A percentile compares a stretch with the other conserved stretches of the same genome.
These are phyloP conservation scores for Plasmodium cynomolgi DNA, from an alignment of 169 alveolate genomes.

Conservation along the genomic window DNA sequence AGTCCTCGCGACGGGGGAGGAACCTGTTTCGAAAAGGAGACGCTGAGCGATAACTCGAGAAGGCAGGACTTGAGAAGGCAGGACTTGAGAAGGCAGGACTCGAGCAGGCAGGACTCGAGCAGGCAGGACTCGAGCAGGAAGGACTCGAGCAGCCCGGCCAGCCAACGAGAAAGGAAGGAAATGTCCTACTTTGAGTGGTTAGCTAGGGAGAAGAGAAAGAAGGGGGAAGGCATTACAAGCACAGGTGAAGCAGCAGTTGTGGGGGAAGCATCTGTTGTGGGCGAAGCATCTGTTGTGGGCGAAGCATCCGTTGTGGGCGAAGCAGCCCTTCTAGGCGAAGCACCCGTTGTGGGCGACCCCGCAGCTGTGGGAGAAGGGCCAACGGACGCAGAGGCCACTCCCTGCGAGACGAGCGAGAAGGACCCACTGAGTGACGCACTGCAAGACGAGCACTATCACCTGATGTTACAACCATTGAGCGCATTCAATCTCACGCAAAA, in stretches of 20 bases:
- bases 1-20: neutral
- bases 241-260: neutral
- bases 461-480: conserved; percentile 54
- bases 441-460: neutral
- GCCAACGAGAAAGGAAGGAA: conserved; percentile 42
- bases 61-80: no score
- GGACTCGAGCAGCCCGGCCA: neutral
- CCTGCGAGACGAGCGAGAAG: neutral
- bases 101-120: no score
- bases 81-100: no score
- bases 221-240: neutral
- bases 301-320: neutral
- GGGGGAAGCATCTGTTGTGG: neutral
- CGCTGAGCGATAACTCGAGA: neutral
- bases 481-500: conserved; percentile 63
- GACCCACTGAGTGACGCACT: neutral
- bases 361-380: neutral
- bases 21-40: neutral
- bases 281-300: no score
- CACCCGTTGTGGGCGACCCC: neutral
- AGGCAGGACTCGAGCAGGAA: neutral
- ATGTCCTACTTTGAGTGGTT: conserved; percentile 68
- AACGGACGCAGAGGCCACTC: neutral
- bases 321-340: neutral
- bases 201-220: conserved; percentile 48